Evolutionary conservation across 768 basidiomycete species (phyloP).

Genomic region (Collybiopsis confluens): DNA sequence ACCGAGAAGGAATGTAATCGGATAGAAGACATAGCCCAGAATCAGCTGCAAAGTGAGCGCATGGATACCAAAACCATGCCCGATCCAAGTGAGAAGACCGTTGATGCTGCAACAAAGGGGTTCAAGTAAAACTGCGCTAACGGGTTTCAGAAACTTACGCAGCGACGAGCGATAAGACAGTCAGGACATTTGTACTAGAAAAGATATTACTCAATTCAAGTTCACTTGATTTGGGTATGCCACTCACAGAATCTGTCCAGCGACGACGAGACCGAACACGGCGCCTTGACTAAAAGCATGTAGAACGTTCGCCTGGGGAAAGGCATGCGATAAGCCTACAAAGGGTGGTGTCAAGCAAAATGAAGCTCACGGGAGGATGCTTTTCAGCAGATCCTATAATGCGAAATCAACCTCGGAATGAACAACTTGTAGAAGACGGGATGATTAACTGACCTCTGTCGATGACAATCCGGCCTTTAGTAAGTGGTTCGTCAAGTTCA

Average conservation of each 20-base stretch:
- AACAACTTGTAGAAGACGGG: no score
- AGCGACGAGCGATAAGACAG: slow-evolving; percentile 78
- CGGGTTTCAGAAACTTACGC: slow-evolving; percentile 26
- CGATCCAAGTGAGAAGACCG: slow-evolving; percentile 86
- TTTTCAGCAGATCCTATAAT: slow-evolving; percentile 27
- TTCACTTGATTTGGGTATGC: background rate
- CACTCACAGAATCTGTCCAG: slow-evolving; percentile 78
- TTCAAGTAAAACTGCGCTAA: background rate
- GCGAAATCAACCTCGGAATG: no score
- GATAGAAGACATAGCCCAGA: slow-evolving; percentile 86
- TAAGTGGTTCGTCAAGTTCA: slow-evolving; percentile 81
- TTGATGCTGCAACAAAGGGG: slow-evolving; percentile 48
- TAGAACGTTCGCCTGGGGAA: slow-evolving; percentile 61
- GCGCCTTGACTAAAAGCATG: slow-evolving; percentile 89
- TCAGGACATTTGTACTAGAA: slow-evolving; percentile 74
- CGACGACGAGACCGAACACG: slow-evolving; percentile 78
- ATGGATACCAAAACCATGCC: slow-evolving; percentile 79
- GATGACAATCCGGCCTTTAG: slow-evolving; percentile 74
- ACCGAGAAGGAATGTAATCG: slow-evolving; percentile 75
- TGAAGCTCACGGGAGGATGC: slow-evolving; percentile 42
- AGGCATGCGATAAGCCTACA: background rate
- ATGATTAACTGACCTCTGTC: slow-evolving; percentile 57
- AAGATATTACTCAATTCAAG: slow-evolving; percentile 9
- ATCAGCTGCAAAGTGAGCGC: slow-evolving; percentile 80
- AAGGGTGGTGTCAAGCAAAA: background rate